phyloP scores from a whole-genome alignment of 805 yeast genomes.

The Kluyveromyces aestuarii region DNA sequence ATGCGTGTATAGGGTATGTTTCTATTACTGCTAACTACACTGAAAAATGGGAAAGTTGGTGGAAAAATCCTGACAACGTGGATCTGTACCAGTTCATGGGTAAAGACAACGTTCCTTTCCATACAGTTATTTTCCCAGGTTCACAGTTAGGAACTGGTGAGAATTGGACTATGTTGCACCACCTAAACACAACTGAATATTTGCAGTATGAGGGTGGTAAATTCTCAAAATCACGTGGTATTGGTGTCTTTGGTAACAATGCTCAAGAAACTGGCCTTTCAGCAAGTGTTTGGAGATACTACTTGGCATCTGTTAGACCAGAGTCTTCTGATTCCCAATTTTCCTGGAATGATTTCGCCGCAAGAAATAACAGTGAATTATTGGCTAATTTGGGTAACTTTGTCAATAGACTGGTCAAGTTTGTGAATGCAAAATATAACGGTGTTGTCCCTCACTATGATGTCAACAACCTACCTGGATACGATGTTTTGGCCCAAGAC shows the following conservation, averaged over 20 bases:
- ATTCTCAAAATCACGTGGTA: conserved; percentile 94
- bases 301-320: conserved; percentile 85
- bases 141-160: conserved; percentile 83
- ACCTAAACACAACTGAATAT: conserved; percentile 90
- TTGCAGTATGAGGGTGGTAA: conserved; percentile 97
- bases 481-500: conserved; percentile 40
- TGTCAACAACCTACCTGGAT: conserved; percentile 39
- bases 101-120: conserved; percentile 98
- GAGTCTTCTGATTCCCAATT: conserved; percentile 94
- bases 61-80: conserved; percentile 89
- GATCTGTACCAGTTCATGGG: conserved; percentile 96
- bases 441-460: conserved; percentile 76
- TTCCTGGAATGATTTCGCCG: conserved; percentile 94
- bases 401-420: conserved; percentile 88
- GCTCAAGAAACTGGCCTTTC: conserved; percentile 89
- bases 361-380: conserved; percentile 87
- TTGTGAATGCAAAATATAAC: conserved; percentile 80
- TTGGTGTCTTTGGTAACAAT: conserved; percentile 97
- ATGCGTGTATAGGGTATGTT: conserved; percentile 94
- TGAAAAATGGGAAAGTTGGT: conserved; percentile 77
- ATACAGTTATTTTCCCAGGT: conserved; percentile 95
- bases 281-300: conserved; percentile 96
- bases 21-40: conserved; percentile 94
- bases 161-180: conserved; percentile 84
- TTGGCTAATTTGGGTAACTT: conserved; percentile 95